Evolutionary conservation across 768 basidiomycete species (phyloP).

Genomic region (Suillus placidus): DNA sequence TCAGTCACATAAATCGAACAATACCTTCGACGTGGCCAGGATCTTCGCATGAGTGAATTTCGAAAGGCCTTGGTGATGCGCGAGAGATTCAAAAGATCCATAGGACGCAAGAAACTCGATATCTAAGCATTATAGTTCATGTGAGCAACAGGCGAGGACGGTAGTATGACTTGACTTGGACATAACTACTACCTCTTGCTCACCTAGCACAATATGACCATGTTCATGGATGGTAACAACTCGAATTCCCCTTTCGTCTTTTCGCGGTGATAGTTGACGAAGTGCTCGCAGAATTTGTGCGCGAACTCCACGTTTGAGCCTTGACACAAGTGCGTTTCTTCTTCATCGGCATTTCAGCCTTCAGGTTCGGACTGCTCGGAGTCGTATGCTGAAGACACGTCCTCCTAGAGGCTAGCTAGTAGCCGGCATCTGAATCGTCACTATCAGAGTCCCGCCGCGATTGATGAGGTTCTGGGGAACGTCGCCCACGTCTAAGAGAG

Average conservation of each 20-base stretch:
- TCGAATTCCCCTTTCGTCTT: conserved; percentile 5
- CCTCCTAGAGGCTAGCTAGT: too few species aligned
- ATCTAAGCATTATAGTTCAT: conserved; percentile 31
- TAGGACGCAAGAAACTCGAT: conserved; percentile 41
- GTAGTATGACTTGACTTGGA: conserved; percentile 7
- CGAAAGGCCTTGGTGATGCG: conserved; percentile 42
- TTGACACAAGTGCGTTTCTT: neutral
- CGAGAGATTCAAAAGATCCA: conserved; percentile 43
- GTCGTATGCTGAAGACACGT: too few species aligned
- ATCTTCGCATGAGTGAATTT: conserved; percentile 33
- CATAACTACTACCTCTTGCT: too few species aligned
- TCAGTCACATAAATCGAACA: too few species aligned
- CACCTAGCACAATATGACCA: conserved; percentile 24
- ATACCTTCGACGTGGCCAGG: too few species aligned
- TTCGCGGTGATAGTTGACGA: neutral
- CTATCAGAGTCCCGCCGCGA: neutral
- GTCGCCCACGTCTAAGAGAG: neutral
- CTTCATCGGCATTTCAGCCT: too few species aligned
- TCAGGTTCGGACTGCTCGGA: neutral
- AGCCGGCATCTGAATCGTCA: neutral
- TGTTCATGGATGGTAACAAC: conserved; percentile 35
- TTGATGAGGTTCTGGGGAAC: neutral
- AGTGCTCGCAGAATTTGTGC: neutral
- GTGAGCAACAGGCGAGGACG: neutral
- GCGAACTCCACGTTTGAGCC: neutral